Percentiles rank a stretch among this genome's conserved stretches.
Evolutionary conservation across 2,329 filamentous ascomycete species (phyloP).

Genomic region (Sclerotinia minor): DNA sequence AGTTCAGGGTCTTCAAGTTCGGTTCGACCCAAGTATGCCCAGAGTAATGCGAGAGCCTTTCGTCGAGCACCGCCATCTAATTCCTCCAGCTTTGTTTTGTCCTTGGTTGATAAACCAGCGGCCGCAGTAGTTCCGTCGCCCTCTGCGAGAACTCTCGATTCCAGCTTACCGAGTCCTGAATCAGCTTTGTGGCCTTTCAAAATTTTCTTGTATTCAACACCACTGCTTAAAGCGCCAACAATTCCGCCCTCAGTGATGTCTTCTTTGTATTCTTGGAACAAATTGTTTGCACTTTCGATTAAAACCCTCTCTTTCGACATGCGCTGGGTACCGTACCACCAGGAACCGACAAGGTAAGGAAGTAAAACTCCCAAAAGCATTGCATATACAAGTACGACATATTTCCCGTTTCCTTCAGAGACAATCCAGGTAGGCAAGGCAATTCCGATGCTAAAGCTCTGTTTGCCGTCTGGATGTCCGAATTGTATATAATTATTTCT

Average conservation of each 20-base stretch:
- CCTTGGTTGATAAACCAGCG: conserved; percentile 66
- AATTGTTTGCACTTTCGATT: conserved; percentile 88
- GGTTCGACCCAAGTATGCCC: conserved; percentile 90
- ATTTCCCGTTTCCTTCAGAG: conserved; percentile 92
- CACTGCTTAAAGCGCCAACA: conserved; percentile 76
- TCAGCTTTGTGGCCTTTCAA: conserved; percentile 79
- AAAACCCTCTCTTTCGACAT: conserved; percentile 92
- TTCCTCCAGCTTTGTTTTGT: conserved; percentile 74
- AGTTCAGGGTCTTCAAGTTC: conserved; percentile 77
- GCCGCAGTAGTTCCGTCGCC: conserved; percentile 54
- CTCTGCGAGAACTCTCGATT: conserved; percentile 72
- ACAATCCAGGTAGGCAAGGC: conserved; percentile 91
- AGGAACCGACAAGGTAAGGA: conserved; percentile 90
- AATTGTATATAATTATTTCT: conserved; percentile 96
- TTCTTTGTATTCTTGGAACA: conserved; percentile 92
- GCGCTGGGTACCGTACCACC: conserved; percentile 97
- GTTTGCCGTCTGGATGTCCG: conserved; percentile 96
- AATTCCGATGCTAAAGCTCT: conserved; percentile 97
- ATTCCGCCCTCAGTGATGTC: conserved; percentile 78
- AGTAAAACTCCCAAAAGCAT: conserved; percentile 83
- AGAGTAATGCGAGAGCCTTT: conserved; percentile 85
- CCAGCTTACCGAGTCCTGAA: conserved; percentile 76
- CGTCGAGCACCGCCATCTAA: conserved; percentile 77
- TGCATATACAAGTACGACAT: conserved; percentile 87
- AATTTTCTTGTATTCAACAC: conserved; percentile 78